Conservation (phyloP, 805 yeast genomes). For the Sugiyamaella americana region DNA sequence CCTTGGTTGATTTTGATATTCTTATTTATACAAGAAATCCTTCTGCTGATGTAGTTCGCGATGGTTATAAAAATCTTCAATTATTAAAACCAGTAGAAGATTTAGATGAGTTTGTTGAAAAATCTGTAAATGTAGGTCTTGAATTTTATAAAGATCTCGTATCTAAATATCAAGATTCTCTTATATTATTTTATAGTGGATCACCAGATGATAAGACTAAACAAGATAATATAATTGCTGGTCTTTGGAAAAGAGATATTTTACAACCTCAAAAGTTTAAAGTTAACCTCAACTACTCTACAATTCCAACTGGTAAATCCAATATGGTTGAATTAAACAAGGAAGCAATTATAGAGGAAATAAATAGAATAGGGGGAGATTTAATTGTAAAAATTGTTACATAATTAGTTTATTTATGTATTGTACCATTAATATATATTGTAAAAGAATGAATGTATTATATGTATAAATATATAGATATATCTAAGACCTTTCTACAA, state of each 20-base stretch:
- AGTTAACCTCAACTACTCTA: constrained; percentile 70
- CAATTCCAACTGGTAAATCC: constrained; percentile 49
- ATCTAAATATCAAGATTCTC: constrained; percentile 55
- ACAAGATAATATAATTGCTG: constrained; percentile 51
- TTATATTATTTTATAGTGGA: constrained; percentile 60
- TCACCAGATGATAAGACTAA: constrained; percentile 38
- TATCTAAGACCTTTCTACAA: constrained; percentile 5
- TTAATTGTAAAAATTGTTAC: constrained; percentile 24
- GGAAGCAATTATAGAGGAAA: constrained; percentile 68
- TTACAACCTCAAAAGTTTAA: constrained; percentile 61
- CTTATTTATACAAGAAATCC: constrained; percentile 52
- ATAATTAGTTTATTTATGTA: constrained; percentile 5
- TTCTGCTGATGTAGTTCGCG: constrained; percentile 19
- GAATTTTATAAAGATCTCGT: constrained; percentile 56
- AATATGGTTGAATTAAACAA: constrained; percentile 58
- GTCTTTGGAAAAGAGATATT: constrained; percentile 69
- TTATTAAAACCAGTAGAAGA: constrained; percentile 37
- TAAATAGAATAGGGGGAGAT: constrained; percentile 39
- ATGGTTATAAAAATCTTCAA: constrained; percentile 34
- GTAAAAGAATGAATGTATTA: constrained; percentile 2
- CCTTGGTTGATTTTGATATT: constrained; percentile 78
- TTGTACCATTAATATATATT: constrained; percentile 1
- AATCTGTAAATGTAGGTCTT: constrained; percentile 55
- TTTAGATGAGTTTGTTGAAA: constrained; percentile 34
- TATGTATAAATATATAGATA: constrained; percentile 1